Conservation (phyloP, 2,329 filamentous ascomycete genomes). For the Apiospora sp. region DNA sequence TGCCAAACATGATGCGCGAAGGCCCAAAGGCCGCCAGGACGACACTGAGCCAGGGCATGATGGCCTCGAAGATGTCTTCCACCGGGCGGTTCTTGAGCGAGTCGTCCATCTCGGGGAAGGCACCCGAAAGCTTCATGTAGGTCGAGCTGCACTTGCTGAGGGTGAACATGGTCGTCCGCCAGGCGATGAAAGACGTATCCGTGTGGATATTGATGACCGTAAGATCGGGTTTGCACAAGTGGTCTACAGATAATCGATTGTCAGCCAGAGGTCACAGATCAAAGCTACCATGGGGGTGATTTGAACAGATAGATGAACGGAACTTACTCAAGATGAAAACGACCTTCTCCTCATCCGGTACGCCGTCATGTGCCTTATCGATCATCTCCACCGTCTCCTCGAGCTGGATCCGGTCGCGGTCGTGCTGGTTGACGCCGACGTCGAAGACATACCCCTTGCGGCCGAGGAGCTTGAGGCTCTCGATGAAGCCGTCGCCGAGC, state of each 20-base stretch:
- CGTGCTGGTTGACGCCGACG: conserved; percentile 81
- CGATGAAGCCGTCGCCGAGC: conserved; percentile 69
- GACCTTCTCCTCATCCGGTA: conserved; percentile 66
- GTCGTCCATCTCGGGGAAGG: conserved; percentile 79
- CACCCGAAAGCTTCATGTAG: conserved; percentile 94
- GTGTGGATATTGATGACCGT: conserved; percentile 63
- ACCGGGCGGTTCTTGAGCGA: conserved; percentile 56
- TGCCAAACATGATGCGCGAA: conserved; percentile 83
- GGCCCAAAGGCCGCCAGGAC: conserved; percentile 77
- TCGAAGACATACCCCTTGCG: conserved; percentile 76
- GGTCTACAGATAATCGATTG: conserved; percentile 57
- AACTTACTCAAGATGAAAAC: conserved; percentile 73
- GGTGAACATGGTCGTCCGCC: conserved; percentile 72
- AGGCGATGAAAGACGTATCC: conserved; percentile 69
- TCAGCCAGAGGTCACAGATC: neutral
- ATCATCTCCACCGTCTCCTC: conserved; percentile 77
- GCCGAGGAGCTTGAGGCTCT: conserved; percentile 70
- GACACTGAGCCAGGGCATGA: conserved; percentile 76
- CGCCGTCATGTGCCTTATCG: conserved; percentile 68
- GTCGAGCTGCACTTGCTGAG: conserved; percentile 70
- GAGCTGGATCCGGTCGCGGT: conserved; percentile 77
- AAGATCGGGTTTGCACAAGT: conserved; percentile 88
- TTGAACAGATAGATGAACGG: neutral
- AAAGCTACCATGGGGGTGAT: neutral
- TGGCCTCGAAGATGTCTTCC: conserved; percentile 67